Percentiles rank a stretch among this genome's conserved stretches.
phyloP scores from a whole-genome alignment of 2,329 filamentous ascomycete species.

The Alternaria brassicae region DNA sequence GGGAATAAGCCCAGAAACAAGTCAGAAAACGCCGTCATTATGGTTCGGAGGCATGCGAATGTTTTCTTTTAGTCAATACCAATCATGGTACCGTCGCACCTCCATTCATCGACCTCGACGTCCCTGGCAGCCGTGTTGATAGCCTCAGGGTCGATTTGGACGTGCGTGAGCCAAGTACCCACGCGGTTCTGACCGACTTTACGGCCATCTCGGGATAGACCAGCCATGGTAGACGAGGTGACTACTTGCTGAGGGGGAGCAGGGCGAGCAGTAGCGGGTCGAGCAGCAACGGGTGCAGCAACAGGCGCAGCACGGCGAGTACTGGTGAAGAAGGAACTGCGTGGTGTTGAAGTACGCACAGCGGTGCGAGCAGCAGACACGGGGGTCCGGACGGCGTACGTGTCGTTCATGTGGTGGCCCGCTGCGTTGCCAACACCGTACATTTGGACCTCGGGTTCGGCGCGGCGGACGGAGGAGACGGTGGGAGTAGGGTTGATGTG shows the following conservation, averaged over 20 bases:
- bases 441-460: constrained; percentile 55
- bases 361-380: constrained; percentile 38
- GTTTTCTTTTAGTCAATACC: constrained; percentile 44
- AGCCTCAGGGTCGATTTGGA: constrained; percentile 47
- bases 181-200: constrained; percentile 48
- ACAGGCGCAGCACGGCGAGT: constrained; percentile 31
- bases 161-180: constrained; percentile 50
- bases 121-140: constrained; percentile 39
- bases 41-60: background rate
- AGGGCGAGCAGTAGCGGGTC: constrained; percentile 6
- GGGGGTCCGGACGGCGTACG: constrained; percentile 45
- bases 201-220: constrained; percentile 46
- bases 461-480: constrained; percentile 34
- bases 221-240: constrained; percentile 47
- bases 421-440: constrained; percentile 61
- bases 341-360: constrained; percentile 30
- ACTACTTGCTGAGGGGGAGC: constrained; percentile 18
- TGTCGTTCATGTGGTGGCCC: constrained; percentile 67
- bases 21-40: background rate
- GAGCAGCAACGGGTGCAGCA: constrained; percentile 2
- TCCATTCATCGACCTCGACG: constrained; percentile 49
- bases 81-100: constrained; percentile 45
- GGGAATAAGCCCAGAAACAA: background rate
- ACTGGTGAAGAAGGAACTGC: constrained; percentile 36
- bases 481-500: constrained; percentile 34